Evolutionary conservation across 1,284 basidiomycete species (phyloP).

Genomic region (Fomitopsis palustris): DNA sequence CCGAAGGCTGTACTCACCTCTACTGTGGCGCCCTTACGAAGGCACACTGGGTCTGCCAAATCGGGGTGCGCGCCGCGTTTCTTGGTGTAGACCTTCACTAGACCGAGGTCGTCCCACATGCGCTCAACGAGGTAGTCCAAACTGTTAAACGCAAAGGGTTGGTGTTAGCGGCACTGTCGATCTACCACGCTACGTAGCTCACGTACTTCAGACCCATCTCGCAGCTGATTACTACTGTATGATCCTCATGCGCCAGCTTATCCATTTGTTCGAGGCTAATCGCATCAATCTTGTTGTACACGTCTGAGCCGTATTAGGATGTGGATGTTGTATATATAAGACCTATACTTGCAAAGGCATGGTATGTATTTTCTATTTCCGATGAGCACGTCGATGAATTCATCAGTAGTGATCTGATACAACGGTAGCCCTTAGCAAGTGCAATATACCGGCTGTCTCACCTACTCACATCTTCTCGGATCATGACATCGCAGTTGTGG

Average conservation of each 20-base stretch:
- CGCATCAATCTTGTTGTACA: conserved; percentile 94
- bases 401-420: conserved; percentile 86
- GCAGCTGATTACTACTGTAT: conserved; percentile 92
- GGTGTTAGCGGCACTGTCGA: neutral
- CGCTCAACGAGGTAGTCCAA: conserved; percentile 85
- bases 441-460: conserved; percentile 6
- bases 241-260: conserved; percentile 82
- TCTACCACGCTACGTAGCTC: neutral
- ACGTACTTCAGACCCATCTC: conserved; percentile 84
- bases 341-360: conserved; percentile 45
- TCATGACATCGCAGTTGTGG: conserved; percentile 96
- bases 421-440: neutral
- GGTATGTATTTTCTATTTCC: conserved; percentile 92
- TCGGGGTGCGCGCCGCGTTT: conserved; percentile 94
- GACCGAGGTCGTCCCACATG: conserved; percentile 85
- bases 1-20: conserved; percentile 53
- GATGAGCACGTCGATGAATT: conserved; percentile 96
- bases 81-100: conserved; percentile 96
- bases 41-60: conserved; percentile 87
- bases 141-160: conserved; percentile 36
- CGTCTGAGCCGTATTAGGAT: conserved; percentile 48
- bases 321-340: neutral
- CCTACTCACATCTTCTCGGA: conserved; percentile 83
- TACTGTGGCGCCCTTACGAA: conserved; percentile 89
- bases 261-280: conserved; percentile 90